phyloP scores from a whole-genome alignment of 495 filamentous ascomycete species.

The Xylaria telfairii region DNA sequence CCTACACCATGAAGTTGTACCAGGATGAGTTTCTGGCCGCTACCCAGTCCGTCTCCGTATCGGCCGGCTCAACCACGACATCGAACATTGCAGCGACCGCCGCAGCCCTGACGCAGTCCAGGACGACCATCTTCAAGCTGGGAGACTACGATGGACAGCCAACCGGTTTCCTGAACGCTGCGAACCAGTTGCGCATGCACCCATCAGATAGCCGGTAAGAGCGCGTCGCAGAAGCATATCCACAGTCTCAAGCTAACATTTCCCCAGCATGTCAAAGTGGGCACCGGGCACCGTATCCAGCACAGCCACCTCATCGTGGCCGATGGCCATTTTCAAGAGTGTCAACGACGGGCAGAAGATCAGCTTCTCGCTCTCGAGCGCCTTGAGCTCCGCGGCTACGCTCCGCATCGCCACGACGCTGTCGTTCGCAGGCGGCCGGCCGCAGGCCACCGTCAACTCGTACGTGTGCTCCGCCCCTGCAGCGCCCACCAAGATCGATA shows the following conservation, averaged over 20 bases:
- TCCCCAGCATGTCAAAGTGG: conserved; percentile 36
- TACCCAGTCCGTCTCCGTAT: conserved; percentile 33
- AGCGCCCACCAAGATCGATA: conserved; percentile 50
- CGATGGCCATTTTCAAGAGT: conserved; percentile 40
- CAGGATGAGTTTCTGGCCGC: conserved; percentile 43
- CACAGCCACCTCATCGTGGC: conserved; percentile 32
- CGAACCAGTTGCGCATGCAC: conserved; percentile 40
- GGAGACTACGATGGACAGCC: conserved; percentile 43
- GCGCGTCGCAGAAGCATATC: neutral
- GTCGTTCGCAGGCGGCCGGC: conserved; percentile 35
- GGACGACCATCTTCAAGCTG: conserved; percentile 34
- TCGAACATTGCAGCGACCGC: conserved; percentile 38
- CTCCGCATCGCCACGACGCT: conserved; percentile 42
- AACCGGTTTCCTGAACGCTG: conserved; percentile 43
- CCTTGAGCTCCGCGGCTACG: conserved; percentile 30
- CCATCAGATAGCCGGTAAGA: conserved; percentile 37
- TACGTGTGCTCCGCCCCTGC: conserved; percentile 33
- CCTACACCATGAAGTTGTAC: conserved; percentile 42
- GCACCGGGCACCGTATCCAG: conserved; percentile 36
- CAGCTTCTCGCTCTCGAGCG: conserved; percentile 37
- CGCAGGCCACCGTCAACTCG: conserved; percentile 39
- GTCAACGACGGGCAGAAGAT: conserved; percentile 42
- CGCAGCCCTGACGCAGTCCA: conserved; percentile 30
- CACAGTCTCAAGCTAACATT: neutral
- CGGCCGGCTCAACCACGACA: conserved; percentile 35